Percentiles rank a stretch among this genome's conserved stretches.
Conservation (phyloP, 2,329 filamentous ascomycete species). For the Aspergillus sojae region DNA sequence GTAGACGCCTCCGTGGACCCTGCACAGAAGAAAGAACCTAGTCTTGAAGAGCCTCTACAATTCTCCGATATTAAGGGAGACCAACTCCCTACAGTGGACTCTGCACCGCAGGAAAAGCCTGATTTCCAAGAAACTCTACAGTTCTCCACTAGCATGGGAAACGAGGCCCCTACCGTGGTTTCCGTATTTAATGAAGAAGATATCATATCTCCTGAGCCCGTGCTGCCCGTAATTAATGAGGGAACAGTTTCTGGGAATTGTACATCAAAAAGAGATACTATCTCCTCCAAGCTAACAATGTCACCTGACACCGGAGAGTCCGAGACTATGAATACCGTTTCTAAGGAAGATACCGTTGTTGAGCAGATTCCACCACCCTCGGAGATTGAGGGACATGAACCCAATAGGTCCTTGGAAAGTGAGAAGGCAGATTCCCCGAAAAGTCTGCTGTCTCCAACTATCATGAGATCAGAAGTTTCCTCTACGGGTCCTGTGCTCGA, state of each 20-base stretch:
- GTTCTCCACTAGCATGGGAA: background rate
- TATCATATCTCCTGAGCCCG: background rate
- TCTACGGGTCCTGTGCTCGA: background rate
- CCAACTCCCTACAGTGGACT: background rate
- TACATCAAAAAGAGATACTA: background rate
- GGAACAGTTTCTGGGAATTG: background rate
- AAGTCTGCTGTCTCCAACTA: background rate
- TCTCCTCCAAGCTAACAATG: constrained; percentile 13
- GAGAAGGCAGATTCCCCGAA: background rate
- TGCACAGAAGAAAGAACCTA: background rate
- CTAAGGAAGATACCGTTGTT: background rate
- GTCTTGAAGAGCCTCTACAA: background rate
- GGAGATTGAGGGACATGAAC: background rate
- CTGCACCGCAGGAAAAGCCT: background rate
- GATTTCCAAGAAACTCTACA: background rate
- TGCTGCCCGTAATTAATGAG: background rate
- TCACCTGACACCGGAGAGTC: constrained; percentile 4
- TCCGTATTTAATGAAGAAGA: background rate
- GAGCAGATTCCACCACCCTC: background rate
- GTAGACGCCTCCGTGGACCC: background rate
- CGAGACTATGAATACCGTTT: background rate
- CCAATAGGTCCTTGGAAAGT: background rate
- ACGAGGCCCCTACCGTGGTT: background rate
- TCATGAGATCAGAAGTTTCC: constrained; percentile 7
- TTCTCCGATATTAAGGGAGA: background rate